A percentile compares a stretch with the other conserved stretches of the same genome.
phyloP scores from a whole-genome alignment of 768 basidiomycete genomes.

The Termitomyces sp. region DNA sequence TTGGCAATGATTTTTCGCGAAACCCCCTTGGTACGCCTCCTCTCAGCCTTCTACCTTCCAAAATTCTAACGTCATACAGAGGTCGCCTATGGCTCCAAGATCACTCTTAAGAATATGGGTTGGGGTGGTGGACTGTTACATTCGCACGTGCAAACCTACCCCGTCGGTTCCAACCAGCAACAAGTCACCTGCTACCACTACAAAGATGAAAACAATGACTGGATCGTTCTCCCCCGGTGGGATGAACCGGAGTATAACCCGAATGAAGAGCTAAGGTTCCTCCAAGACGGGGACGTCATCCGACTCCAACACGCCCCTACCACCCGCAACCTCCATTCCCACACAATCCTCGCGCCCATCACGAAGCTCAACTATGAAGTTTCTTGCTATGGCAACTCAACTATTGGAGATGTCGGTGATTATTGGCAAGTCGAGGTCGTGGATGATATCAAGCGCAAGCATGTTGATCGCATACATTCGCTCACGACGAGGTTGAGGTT shows the following conservation, averaged over 20 bases:
- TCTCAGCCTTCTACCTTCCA: background rate
- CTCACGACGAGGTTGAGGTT: constrained; percentile 88
- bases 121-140: constrained; percentile 96
- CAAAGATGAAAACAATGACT: constrained; percentile 97
- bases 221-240: constrained; percentile 79
- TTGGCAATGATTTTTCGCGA: constrained; percentile 87
- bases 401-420: constrained; percentile 84
- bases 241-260: constrained; percentile 61
- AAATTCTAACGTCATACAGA: constrained; percentile 37
- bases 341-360: constrained; percentile 80
- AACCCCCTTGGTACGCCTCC: constrained; percentile 73
- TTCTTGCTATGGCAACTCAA: constrained; percentile 88
- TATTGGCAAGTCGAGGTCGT: constrained; percentile 93
- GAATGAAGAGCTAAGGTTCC: constrained; percentile 61
- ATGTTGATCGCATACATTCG: constrained; percentile 73
- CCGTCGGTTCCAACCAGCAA: constrained; percentile 87
- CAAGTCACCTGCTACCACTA: constrained; percentile 99
- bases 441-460: constrained; percentile 65
- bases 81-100: constrained; percentile 81
- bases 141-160: constrained; percentile 95
- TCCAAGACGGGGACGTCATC: constrained; percentile 72
- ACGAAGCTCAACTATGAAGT: constrained; percentile 90
- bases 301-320: constrained; percentile 82
- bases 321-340: constrained; percentile 88
- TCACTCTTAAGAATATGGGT: constrained; percentile 96